Percentiles rank a stretch among this genome's conserved stretches.
Evolutionary conservation across 805 yeast genomes (phyloP).

Genomic region (Myxozyma udenii): DNA sequence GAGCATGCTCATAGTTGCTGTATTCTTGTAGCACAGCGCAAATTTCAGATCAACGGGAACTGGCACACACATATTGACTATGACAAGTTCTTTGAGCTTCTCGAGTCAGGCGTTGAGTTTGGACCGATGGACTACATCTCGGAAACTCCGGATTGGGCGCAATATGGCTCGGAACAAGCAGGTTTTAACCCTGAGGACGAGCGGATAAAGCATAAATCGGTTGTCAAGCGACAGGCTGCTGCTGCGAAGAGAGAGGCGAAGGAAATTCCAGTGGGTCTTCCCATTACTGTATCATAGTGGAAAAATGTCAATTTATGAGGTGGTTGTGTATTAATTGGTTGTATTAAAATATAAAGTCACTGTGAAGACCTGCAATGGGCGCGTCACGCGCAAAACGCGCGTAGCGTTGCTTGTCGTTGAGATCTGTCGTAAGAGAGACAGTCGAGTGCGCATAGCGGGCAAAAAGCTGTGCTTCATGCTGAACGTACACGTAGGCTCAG

Average conservation of each 20-base stretch:
- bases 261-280: too few species aligned
- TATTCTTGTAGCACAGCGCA: constrained; percentile 72
- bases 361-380: too few species aligned
- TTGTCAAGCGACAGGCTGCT: constrained; percentile 1
- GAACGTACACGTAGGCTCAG: too few species aligned
- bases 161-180: constrained; percentile 78
- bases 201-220: constrained; percentile 41
- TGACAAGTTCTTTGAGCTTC: constrained; percentile 65
- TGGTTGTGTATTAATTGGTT: background rate
- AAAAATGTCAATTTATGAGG: background rate
- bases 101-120: constrained; percentile 63
- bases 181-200: constrained; percentile 89
- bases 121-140: constrained; percentile 75
- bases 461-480: too few species aligned
- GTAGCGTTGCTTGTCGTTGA: too few species aligned
- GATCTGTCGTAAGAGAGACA: too few species aligned
- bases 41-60: constrained; percentile 63
- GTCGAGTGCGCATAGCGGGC: too few species aligned
- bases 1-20: constrained; percentile 96
- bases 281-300: background rate
- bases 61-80: constrained; percentile 93
- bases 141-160: constrained; percentile 87
- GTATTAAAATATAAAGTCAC: background rate
- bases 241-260: constrained; percentile 2
- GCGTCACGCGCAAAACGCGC: too few species aligned